Percentiles rank a stretch among this genome's conserved stretches.
phyloP scores from a whole-genome alignment of 371 early-diverging fungal genomes.

The Smittium mucronatum region DNA sequence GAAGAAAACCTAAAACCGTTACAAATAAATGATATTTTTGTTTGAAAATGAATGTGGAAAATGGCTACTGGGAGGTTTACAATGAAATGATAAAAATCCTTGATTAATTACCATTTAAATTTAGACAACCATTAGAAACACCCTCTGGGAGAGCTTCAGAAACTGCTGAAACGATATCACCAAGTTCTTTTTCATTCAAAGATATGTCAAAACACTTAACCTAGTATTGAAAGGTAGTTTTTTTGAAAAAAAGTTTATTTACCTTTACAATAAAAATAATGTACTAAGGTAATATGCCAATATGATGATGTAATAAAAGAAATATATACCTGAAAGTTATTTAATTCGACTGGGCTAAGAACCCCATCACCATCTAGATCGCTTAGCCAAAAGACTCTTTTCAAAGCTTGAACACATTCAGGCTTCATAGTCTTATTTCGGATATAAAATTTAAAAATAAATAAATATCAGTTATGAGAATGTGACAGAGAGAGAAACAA shows the following conservation, averaged over 20 bases:
- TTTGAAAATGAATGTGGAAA: not conserved
- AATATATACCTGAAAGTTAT: conserved; percentile 62
- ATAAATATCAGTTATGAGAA: conserved; percentile 6
- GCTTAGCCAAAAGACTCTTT: conserved; percentile 84
- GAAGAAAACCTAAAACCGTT: conserved; percentile 55
- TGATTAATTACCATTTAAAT: conserved; percentile 40
- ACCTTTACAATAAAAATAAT: too few relatives aligned
- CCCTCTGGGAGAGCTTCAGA: conserved; percentile 74
- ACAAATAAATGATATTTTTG: too few relatives aligned
- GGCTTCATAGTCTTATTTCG: conserved; percentile 50
- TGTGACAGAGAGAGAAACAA: too few relatives aligned
- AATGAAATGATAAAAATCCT: too few relatives aligned
- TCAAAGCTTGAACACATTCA: conserved; percentile 76
- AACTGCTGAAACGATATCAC: conserved; percentile 88
- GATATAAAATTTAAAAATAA: not conserved
- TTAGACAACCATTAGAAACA: conserved; percentile 68
- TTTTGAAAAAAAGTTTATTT: not conserved
- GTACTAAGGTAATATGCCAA: too few relatives aligned
- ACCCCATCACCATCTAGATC: conserved; percentile 85
- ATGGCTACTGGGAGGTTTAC: not conserved
- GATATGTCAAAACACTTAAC: conserved; percentile 88
- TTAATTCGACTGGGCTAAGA: conserved; percentile 82
- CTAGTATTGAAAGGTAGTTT: conserved; percentile 16
- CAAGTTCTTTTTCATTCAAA: conserved; percentile 82
- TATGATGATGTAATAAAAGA: conserved; percentile 13